Percentiles rank a stretch among this genome's conserved stretches.
Evolutionary conservation across 1,284 basidiomycete genomes (phyloP).

Genomic region (Sporisorium iseilematis-ciliati): DNA sequence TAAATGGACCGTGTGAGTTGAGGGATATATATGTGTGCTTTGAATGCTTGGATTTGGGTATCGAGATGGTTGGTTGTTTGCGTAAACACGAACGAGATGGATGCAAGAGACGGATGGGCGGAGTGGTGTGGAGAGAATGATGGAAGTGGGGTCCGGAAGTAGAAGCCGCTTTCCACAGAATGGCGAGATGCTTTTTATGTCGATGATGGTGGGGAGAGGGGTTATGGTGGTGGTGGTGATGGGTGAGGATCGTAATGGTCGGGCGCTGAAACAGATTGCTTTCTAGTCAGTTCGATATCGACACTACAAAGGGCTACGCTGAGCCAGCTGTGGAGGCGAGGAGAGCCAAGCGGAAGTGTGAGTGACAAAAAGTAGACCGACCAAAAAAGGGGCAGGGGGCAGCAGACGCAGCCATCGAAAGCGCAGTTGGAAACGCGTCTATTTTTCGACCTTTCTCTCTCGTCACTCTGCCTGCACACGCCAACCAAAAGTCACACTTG

Average conservation of each 20-base stretch:
- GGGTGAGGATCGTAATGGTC: too few relatives aligned
- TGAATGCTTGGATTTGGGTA: conserved; percentile 5
- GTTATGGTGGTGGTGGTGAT: not conserved
- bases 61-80: conserved; percentile 4
- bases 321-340: not conserved
- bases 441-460: not conserved
- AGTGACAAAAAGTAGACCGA: conserved; percentile 2
- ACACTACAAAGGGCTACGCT: too few relatives aligned
- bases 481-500: not conserved
- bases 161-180: too few relatives aligned
- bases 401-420: not conserved
- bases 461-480: not conserved
- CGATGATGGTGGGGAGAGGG: not conserved
- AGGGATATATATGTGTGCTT: conserved; percentile 5
- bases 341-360: not conserved
- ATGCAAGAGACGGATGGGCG: conserved; percentile 3
- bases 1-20: not conserved
- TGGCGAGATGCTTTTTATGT: not conserved
- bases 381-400: conserved; percentile 8
- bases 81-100: conserved; percentile 8
- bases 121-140: not conserved
- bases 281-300: too few relatives aligned
- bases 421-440: conserved; percentile 1
- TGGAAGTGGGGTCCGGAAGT: not conserved
- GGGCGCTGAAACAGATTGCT: too few relatives aligned